Conservation (phyloP, 176 grass and related monocot genomes). For the Tuctoria greenei region DNA sequence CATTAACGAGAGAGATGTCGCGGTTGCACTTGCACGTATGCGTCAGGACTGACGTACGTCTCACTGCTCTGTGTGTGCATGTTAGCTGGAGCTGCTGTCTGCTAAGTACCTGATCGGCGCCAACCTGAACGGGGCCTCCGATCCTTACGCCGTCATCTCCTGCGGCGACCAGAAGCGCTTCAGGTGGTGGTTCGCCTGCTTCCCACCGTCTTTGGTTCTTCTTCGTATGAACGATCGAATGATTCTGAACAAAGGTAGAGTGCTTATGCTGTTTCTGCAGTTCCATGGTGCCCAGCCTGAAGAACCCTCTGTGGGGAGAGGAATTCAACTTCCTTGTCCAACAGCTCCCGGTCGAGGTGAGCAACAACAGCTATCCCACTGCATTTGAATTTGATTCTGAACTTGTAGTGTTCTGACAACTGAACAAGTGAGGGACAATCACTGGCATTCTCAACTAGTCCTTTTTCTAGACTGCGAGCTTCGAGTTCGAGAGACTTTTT, state of each 20-base stretch:
- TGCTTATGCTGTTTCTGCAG: slow-evolving; percentile 41
- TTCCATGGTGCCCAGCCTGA: slow-evolving; percentile 76
- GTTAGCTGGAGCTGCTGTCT: slow-evolving; percentile 82
- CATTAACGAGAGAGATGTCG: neutral
- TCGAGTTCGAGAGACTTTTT: neutral
- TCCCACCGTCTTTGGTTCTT: neutral
- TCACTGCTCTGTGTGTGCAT: neutral
- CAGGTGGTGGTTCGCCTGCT: slow-evolving; percentile 35
- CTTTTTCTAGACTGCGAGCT: neutral
- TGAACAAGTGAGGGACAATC: slow-evolving; percentile 3
- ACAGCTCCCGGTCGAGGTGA: slow-evolving; percentile 74
- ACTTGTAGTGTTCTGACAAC: neutral
- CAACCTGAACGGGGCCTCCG: slow-evolving; percentile 81
- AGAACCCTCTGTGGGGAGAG: slow-evolving; percentile 91
- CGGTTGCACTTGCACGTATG: neutral
- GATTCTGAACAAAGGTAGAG: neutral
- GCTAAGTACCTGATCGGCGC: slow-evolving; percentile 89
- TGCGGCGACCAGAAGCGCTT: slow-evolving; percentile 69
- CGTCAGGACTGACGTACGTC: neutral
- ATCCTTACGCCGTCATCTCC: slow-evolving; percentile 76
- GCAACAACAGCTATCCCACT: neutral
- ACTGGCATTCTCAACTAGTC: slow-evolving; percentile 2
- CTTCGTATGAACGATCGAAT: neutral
- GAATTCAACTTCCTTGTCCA: slow-evolving; percentile 75
- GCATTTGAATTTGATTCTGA: slow-evolving; percentile 1